phyloP scores from a whole-genome alignment of 2,329 filamentous ascomycete species.

The Aspergillus sp. region DNA sequence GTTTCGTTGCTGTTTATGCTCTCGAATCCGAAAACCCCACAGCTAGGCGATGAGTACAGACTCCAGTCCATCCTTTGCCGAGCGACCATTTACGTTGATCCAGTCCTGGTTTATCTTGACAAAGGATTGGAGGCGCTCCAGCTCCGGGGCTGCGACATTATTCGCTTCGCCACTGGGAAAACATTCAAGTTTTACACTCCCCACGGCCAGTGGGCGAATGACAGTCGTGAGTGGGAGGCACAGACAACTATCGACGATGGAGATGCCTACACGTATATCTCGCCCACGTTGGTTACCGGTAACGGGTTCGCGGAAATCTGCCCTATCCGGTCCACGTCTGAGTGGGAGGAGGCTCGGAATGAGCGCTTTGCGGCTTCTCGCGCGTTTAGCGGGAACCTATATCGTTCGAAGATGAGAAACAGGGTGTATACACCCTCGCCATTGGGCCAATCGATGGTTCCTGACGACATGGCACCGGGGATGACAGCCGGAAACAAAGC shows the following conservation, averaged over 20 bases:
- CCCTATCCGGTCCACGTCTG: conserved; percentile 1
- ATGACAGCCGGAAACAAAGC: no score
- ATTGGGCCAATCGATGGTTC: conserved; percentile 1
- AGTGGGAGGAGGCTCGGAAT: background rate
- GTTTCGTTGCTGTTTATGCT: conserved; percentile 15
- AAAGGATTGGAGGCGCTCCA: background rate
- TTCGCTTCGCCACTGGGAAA: conserved; percentile 6
- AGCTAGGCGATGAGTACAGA: conserved; percentile 4
- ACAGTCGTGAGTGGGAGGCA: conserved; percentile 1
- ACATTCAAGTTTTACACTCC: conserved; percentile 14
- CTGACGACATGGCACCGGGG: background rate
- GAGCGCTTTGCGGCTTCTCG: background rate
- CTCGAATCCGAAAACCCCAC: conserved; percentile 7
- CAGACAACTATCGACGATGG: conserved; percentile 7
- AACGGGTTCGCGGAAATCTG: conserved; percentile 8
- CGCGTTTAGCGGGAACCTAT: background rate
- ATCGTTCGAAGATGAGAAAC: background rate
- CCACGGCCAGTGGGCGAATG: conserved; percentile 14
- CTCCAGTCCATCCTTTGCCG: conserved; percentile 7
- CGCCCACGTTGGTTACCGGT: conserved; percentile 1
- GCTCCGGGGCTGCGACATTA: conserved; percentile 5
- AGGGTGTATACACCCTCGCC: conserved; percentile 2
- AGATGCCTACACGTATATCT: background rate
- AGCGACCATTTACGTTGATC: conserved; percentile 13
- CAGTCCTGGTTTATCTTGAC: conserved; percentile 10